Evolutionary conservation across 768 basidiomycete genomes (phyloP).

Genomic region (Terana coerulea): DNA sequence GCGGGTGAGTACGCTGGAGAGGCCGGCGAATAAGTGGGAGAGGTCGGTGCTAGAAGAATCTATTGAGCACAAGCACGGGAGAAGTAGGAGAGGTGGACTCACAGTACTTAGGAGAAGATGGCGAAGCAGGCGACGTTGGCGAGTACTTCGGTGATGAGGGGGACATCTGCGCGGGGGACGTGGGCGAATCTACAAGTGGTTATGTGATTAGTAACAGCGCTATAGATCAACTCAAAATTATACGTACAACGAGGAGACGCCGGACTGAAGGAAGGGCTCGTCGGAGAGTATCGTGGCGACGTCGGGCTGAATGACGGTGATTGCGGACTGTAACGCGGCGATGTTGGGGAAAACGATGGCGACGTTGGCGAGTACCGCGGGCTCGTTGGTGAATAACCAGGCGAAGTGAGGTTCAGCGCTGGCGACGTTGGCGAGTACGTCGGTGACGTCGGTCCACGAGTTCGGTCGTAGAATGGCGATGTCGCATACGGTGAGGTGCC

Average conservation of each 20-base stretch:
- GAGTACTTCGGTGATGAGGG: slow-evolving; percentile 92
- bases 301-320: slow-evolving; percentile 90
- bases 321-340: slow-evolving; percentile 85
- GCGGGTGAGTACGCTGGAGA: slow-evolving; percentile 85
- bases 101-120: slow-evolving; percentile 93
- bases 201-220: slow-evolving; percentile 7
- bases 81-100: slow-evolving; percentile 28
- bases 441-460: slow-evolving; percentile 69
- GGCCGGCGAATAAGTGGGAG: slow-evolving; percentile 83
- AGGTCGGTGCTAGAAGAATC: slow-evolving; percentile 63
- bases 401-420: slow-evolving; percentile 76
- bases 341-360: slow-evolving; percentile 87
- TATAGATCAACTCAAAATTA: slow-evolving; percentile 11
- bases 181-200: slow-evolving; percentile 66
- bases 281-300: slow-evolving; percentile 86
- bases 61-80: slow-evolving; percentile 13
- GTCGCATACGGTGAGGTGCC: slow-evolving; percentile 78
- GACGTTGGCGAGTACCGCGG: slow-evolving; percentile 87
- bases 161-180: slow-evolving; percentile 79
- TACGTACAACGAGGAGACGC: slow-evolving; percentile 85
- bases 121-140: slow-evolving; percentile 91
- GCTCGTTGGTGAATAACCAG: slow-evolving; percentile 64
- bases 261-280: slow-evolving; percentile 88
- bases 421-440: slow-evolving; percentile 90
- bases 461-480: slow-evolving; percentile 75